Evolutionary conservation across 768 basidiomycete species (phyloP), one percentile per base, ranked within the genome.

Genomic region (Mycena indigotica): DNA sequence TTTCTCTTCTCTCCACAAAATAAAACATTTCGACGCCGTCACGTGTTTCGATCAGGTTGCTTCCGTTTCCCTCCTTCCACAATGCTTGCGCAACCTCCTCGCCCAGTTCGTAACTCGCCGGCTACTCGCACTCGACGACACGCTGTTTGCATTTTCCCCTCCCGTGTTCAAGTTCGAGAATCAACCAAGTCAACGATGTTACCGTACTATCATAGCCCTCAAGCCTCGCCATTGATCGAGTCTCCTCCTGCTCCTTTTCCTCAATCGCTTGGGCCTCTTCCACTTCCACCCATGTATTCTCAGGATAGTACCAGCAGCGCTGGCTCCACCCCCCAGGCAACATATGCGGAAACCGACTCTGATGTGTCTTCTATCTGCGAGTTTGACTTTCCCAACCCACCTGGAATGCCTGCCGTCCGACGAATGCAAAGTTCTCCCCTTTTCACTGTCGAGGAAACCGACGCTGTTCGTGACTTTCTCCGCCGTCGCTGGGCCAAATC

Each of bases 391-490:
- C 63, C 63, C 2, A 65, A 73, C 55, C 80, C 80, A 1, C 80
- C 80, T 24, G 72, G 74, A 12, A 75, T 71, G 58, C 75, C 77
- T 5, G 69, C 70, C 17, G 66, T 79, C 26, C 72, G 78, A 15
- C 72, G 75, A 38, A 77, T 80, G 73, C 74, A 73, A 41, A 80
- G 77, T 60, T 75, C 76, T 15, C 80, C 78, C 28, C 70, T 77
- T 69, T 75, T 77, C 58, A 69, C 67, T 2, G 23, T 60, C 24
- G 68, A 68, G 32, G 70, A 70, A 25, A 67, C 67, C 1, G 55
- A 66, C 28, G 63, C 65, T 23, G 67, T 69, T 45, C 67, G 63
- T 44, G 50, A 67, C 26, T 58, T 67, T 39, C 57, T 66, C 15
- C 57, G 54, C 19, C 66, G 62, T 55, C 67, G 69, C 28, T 68